Evolutionary conservation across 352 stramenopile species (phyloP), one percentile per base, ranked within the genome.

Genomic region (Plasmopara muralis): DNA sequence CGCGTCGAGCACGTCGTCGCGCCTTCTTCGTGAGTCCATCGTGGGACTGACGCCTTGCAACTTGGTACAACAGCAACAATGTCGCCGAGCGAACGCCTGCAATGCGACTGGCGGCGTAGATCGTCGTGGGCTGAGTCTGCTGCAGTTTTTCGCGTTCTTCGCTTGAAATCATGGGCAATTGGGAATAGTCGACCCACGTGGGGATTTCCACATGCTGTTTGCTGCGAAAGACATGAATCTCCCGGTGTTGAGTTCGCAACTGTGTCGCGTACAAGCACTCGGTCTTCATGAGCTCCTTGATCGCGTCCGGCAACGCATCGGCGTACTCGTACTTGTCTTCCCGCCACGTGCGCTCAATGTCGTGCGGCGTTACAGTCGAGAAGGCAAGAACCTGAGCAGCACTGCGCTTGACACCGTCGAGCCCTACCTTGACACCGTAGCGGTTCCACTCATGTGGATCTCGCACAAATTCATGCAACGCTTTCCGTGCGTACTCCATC

Each of bases 191-290:
- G 38, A 99, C 82, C 66, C 94, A 91, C 9, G 83, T 72, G 13
- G 96, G 96, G 55, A 99, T 97, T 46, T 75, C 59, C 18, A 97
- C 76, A 53, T 95, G 89, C 68, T 98, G 86, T 38, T 96, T 96
- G 56, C 91, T 86, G 40, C 93, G 74, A 74, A 96, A 98, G 28
- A 87, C 89, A 52, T 96, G 88, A 64, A 99, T 98, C 67, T 99
- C 96, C 53, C 95, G 92, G 53, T 94, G 74, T 66, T 98, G 94
- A 14, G 95, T 62, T 12, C 90, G 68, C 35, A 98, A 74, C 64
- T 98, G 98, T 31, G 75, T 90, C 40, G 81, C 81, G 66, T 98
- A 98, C 56, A 98, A 89, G 35, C 94, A 92, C 34, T 95, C 82
- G 47, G 70, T 87, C 50, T 93, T 94, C 43, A 87, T 64, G 18